Evolutionary conservation across 208 protist species (phyloP).

Genomic region (Porcisia hertigi): DNA sequence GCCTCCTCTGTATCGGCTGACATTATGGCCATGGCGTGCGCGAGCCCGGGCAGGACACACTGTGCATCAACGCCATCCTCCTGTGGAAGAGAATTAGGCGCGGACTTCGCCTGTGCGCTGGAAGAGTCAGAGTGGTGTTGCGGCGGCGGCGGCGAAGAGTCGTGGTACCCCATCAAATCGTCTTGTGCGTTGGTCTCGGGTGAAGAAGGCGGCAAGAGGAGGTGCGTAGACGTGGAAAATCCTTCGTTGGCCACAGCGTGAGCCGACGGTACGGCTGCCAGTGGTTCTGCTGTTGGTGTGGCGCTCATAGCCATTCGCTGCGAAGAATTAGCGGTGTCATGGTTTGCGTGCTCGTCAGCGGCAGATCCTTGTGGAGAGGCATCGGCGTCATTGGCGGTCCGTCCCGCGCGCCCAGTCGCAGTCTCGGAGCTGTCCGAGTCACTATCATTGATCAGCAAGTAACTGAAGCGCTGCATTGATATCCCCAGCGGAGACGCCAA

Average conservation of each 20-base stretch:
- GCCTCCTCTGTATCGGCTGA: neutral
- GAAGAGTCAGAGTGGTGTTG: neutral
- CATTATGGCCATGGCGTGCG: neutral
- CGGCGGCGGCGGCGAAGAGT: neutral
- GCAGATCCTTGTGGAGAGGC: slow-evolving; percentile 6
- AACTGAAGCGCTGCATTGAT: slow-evolving; percentile 47
- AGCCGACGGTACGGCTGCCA: neutral
- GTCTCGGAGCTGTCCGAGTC: slow-evolving; percentile 53
- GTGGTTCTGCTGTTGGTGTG: neutral
- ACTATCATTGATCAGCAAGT: slow-evolving; percentile 59
- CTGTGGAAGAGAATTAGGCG: neutral
- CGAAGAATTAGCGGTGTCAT: neutral
- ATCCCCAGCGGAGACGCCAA: neutral
- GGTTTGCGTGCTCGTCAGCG: neutral
- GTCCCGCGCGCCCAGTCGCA: slow-evolving; percentile 2
- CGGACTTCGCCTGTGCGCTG: neutral
- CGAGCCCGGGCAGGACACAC: neutral
- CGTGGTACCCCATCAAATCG: neutral
- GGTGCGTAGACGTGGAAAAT: neutral
- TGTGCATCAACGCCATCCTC: neutral
- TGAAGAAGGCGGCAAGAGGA: neutral
- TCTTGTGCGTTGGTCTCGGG: slow-evolving; percentile 5
- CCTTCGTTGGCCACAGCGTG: neutral
- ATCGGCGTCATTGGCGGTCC: neutral
- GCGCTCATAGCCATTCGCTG: neutral